Base-by-base conservation (phyloP, 345 rosid genomes). In the Gossypioides kirkii region DNA sequence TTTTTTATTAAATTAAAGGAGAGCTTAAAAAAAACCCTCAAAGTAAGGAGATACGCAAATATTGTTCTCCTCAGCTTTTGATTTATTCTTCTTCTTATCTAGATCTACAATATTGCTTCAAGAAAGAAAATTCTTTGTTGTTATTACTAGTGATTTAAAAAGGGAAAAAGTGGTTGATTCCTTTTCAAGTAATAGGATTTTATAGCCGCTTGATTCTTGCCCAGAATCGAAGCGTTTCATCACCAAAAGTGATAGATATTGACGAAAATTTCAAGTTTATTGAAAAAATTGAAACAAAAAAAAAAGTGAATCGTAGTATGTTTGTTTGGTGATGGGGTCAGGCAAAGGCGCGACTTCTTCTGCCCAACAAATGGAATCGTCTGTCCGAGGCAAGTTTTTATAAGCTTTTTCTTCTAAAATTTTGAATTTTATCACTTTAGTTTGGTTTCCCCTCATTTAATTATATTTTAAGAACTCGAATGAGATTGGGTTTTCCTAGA, bases 291-390 rank as follows among this genome's bases (percentile, higher is more conserved):
- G 45, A 17, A 49, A 26, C 14, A 23, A 45, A 22, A n/a, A 52
- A 18, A 3, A 16, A 26, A 49, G 3, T 46, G 32, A 10, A 32
- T 28, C 3, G 20, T 65, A 49, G 59, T 8, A 69, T 73, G 70
- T 65, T 66, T 46, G 43, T 45, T 47, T 2, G 58, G 59, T 54
- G 72, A 81, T 78, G 84, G 80, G 84, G 46, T 78, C 77, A 23
- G 78, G 74, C 18, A 70, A 76, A 49, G 71, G 80, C 52, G 80
- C 78, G 72, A 72, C 73, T 56, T 76, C 84, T 52, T 77, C 84
- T 56, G 53, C 80, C 4, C 78, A 60, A 14, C 73, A 73, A 6
- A 78, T 63, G 71, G 82, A 71, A 53, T 65, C 50, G 43, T 54
- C 80, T 42, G 78, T 78, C 58, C 36, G 69, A 70, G 84, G 84